Base-by-base conservation (phyloP, 2,329 filamentous ascomycete genomes). In the Sordariomycetes sp. region DNA sequence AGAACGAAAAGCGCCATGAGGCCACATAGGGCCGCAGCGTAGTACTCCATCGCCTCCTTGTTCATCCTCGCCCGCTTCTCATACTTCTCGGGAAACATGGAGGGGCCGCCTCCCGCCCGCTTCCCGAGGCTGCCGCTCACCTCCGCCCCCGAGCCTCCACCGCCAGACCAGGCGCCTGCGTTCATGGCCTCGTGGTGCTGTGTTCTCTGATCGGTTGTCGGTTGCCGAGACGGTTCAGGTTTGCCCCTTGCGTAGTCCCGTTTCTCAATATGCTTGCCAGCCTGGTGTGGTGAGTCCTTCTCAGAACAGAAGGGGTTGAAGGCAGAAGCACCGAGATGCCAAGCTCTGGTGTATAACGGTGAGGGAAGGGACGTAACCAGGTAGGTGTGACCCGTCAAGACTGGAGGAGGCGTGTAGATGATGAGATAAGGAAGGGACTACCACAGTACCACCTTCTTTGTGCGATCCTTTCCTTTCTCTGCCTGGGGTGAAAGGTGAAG, bases 111-210 rank as follows among this genome's bases (percentile, higher is more conserved):
- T 10, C 53, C 52, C 18, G 52, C 57, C 53, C 53, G 14, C 43
- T 20, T n/a, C 24, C 57, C 46, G 20, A 20, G 5, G 20, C 46
- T 50, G 6, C 46, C 22, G n/a, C 46, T 40, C 16, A 2, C 25
- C 10, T 7, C 24, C 16, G 24, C 24, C 10, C 40, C 25, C 28
- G 18, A 40, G 20, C 54, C 40, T 32, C 54, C 43, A 8, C 40
- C 37, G 18, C 40, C 54, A 57, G 25, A 52, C 40, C 35, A 28
- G 22, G 48, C 56, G 1, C 62, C 60, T 1, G 62, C 62, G 2
- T 65, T 61, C 35, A 65, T 68, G 10, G 61, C 64, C 18, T 35
- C n/a, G 18, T 55, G 35, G 20, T 48, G 22, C 54, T 43, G 54
- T 28, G 5, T 16, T 25, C 14, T 48, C 37, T 48, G 16, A 4